Evolutionary conservation across 345 rosid species (phyloP), one percentile per base, ranked within the genome.

Genomic region (Eucalyptus virginea): DNA sequence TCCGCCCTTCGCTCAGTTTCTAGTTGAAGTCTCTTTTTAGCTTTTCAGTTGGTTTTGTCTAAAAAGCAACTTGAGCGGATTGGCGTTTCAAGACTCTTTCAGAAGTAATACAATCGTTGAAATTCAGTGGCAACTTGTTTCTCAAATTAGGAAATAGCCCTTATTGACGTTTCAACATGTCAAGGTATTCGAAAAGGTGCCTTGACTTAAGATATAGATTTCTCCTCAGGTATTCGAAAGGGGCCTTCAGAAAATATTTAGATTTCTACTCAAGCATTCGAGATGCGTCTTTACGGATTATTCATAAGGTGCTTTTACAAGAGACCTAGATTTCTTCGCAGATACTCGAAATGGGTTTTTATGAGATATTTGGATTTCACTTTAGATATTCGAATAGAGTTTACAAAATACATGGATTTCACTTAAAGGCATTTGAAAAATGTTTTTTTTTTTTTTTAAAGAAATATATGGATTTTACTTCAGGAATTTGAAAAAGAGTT

Each of bases 301-400:
- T 56, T 56, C 30, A 10, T 56, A 24, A 56, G 13, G 62, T 56
- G 30, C 62, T 10, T 56, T 56, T 10, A 24, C 30, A 24, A 24
- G 1, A 24, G 0, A 24, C 13, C 0, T 56, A 4, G 28, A 24
- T 56, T 56, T 56, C 30, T 10, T 24, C 30, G 0, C 6, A 0
- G 30, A 10, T 56, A 5, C 30, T 24, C 0, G 30, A 56, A 10
- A 56, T 23, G 30, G 13, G 62, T 0, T 56, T 54, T 56, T 23
- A 56, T 24, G 62, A 56, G 30, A 2, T 56, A 56, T 2, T 10
- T 56, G 62, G 30, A 24, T 56, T 56, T 24, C 62, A 23, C 28
- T 24, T 23, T 0, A 56, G 21, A 9, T 0, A 56, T 56, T 56
- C 28, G 30, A 56, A 56, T 2, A 9, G 62, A 0, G 13, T 56